Base-by-base conservation (phyloP, 75 land plant genomes). In the Chamaecyparis obtusa region DNA sequence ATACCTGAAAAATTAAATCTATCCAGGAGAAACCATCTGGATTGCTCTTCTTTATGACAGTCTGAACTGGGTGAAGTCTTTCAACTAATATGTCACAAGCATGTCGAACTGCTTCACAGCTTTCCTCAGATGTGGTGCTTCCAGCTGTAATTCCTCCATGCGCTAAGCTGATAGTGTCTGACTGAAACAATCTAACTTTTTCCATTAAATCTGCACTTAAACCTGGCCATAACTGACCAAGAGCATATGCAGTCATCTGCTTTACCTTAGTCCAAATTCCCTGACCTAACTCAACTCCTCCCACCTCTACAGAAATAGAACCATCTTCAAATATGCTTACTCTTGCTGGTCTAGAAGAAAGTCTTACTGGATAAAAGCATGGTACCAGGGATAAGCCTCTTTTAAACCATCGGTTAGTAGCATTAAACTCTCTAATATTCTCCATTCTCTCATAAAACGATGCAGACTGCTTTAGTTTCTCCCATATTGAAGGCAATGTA, bases 261-360 rank as follows among this genome's bases (percentile, higher is more conserved):
- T 91, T 95, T 14, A 93, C 99, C 89, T 97, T 97, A 13, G 99
- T 97, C 93, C 94, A 95, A 1, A 97, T 92, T 49, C 99, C 99
- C 87, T 97, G 99, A 3, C 99, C 99, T 21, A 97, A 30, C 87
- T 97, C 99, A 60, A 96, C 92, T 11, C 99, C 99, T 33, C 98
- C 95, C 83, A 94, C 96, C 91, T 97, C 99, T 83, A 97, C 94
- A 86, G 90, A 94, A 91, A 97, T 79, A 24, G 99, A 96, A 5
- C 95, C 95, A 92, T 97, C 99, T 36, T 46, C 35, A 81, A 96
- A 92, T 36, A 97, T 93, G 88, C 94, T 91, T 21, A 95, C 98
- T 89, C 93, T 93, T 69, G 97, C 98, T 24, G 97, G 96, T 49
- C 87, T 95, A 30, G 94, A 75, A n/a, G 77, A 72, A 60, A 89